Conservation (phyloP, 305 asterid genomes). For the Fraxinus xanthoxyloides region DNA sequence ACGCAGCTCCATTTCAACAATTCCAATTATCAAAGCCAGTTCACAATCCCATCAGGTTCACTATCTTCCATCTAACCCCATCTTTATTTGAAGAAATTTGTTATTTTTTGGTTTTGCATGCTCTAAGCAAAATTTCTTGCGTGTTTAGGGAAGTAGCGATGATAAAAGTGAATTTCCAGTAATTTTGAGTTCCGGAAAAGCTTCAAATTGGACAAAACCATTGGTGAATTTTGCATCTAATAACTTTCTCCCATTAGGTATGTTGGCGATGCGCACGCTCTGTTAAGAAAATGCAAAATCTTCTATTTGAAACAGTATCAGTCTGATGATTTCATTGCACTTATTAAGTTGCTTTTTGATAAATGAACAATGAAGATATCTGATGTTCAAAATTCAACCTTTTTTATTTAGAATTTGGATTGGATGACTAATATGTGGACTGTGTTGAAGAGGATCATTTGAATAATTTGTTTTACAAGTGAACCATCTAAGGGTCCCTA, state of each 20-base stretch:
- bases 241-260: slow-evolving; percentile 84
- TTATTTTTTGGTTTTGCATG: slow-evolving; percentile 11
- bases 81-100: not conserved
- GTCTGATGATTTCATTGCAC: not conserved
- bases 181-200: slow-evolving; percentile 10
- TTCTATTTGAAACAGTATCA: not conserved
- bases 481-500: not conserved
- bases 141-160: slow-evolving; percentile 45
- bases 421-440: not conserved
- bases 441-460: not conserved
- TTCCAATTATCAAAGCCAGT: slow-evolving; percentile 41
- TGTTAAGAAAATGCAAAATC: not conserved
- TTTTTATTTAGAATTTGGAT: not conserved
- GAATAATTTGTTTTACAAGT: not conserved
- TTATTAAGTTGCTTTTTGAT: not conserved
- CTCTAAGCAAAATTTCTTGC: slow-evolving; percentile 16
- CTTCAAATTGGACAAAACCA: slow-evolving; percentile 43
- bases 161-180: slow-evolving; percentile 33
- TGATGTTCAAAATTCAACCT: not conserved
- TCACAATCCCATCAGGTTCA: slow-evolving; percentile 43
- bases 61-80: not conserved
- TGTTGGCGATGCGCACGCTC: slow-evolving; percentile 4
- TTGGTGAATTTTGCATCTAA: slow-evolving; percentile 39
- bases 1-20: slow-evolving; percentile 34
- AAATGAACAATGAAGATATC: not conserved